phyloP scores from a whole-genome alignment of 2,329 filamentous ascomycete species.

The Monosporascus ibericus region DNA sequence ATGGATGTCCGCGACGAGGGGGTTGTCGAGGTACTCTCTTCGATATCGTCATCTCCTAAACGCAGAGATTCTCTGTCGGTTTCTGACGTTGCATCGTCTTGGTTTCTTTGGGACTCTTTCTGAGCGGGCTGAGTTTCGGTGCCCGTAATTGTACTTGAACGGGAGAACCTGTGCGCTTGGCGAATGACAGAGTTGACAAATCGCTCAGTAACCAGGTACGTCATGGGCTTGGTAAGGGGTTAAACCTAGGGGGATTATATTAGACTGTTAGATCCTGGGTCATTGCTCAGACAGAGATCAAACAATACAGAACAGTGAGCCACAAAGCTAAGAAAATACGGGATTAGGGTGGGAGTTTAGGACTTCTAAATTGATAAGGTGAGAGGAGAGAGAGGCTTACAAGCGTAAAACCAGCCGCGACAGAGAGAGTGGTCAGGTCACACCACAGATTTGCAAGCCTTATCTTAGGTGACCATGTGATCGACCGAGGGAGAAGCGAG shows the following conservation, averaged over 20 bases:
- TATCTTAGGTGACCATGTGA: no score
- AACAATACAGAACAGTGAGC: background rate
- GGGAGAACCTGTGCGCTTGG: slow-evolving; percentile 58
- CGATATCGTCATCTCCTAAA: slow-evolving; percentile 12
- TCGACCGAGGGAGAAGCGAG: no score
- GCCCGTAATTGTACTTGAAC: slow-evolving; percentile 24
- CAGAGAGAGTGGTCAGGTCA: no score
- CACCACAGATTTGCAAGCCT: no score
- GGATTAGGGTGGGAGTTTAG: no score
- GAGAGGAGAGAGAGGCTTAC: no score
- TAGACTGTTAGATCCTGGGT: background rate
- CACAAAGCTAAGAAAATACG: no score
- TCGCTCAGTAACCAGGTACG: slow-evolving; percentile 58
- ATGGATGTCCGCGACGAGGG: slow-evolving; percentile 22
- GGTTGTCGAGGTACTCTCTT: slow-evolving; percentile 17
- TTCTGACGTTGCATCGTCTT: slow-evolving; percentile 24
- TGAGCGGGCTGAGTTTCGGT: slow-evolving; percentile 27
- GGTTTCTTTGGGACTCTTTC: slow-evolving; percentile 11
- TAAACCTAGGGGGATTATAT: slow-evolving; percentile 1
- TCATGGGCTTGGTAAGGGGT: slow-evolving; percentile 36
- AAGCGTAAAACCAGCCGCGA: no score
- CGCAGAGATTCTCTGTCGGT: slow-evolving; percentile 22
- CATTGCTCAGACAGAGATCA: background rate
- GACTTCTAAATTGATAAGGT: no score
- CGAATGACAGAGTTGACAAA: slow-evolving; percentile 61